Evolutionary conservation across 176 grass and related monocot genomes (phyloP).

Genomic region (Zoysia japonica): DNA sequence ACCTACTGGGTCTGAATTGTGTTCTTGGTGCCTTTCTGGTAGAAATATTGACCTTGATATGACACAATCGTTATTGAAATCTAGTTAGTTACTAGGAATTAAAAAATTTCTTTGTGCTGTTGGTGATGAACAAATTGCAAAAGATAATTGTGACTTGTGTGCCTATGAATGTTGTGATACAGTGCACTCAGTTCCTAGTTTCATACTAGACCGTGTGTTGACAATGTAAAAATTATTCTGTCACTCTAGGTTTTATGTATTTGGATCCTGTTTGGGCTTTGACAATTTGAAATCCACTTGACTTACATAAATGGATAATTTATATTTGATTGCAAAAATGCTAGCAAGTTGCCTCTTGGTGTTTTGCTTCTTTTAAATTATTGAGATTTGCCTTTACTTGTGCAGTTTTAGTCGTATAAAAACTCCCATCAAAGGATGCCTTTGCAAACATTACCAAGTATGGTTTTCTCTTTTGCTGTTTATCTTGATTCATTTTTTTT

Average conservation of each 20-base stretch:
- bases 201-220: constrained; percentile 14
- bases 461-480: constrained; percentile 30
- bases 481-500: constrained; percentile 28
- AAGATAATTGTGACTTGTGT: constrained; percentile 4
- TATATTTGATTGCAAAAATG: constrained; percentile 34
- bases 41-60: not conserved
- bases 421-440: constrained; percentile 75
- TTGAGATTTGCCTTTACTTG: constrained; percentile 26
- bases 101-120: not conserved
- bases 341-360: constrained; percentile 8
- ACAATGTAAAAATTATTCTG: constrained; percentile 2
- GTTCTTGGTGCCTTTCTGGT: constrained; percentile 2
- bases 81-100: constrained; percentile 7
- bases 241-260: not conserved
- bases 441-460: constrained; percentile 97
- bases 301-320: not conserved
- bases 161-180: not conserved
- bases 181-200: not conserved
- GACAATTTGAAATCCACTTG: constrained; percentile 4
- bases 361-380: not conserved
- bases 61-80: constrained; percentile 11
- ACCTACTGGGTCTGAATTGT: not conserved
- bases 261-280: constrained; percentile 1
- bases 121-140: constrained; percentile 12
- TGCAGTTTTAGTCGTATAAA: constrained; percentile 80